Base-by-base conservation (phyloP, 495 filamentous ascomycete genomes). In the Aspergillus biplanus region DNA sequence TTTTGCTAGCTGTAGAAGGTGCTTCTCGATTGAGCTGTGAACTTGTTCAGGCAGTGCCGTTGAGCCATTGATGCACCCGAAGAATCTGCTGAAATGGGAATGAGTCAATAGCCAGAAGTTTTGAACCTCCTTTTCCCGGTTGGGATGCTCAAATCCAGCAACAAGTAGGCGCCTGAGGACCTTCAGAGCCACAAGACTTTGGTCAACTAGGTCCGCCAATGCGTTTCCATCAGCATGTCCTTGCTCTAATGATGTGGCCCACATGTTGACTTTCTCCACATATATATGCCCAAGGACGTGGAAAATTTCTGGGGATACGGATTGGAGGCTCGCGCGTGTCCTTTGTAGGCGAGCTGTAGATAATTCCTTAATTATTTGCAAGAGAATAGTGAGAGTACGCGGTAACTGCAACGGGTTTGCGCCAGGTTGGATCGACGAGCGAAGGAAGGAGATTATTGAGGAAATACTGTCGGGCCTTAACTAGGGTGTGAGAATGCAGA, bases 281-380 rank as follows among this genome's bases (percentile, higher is more conserved):
- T 98, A 99, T 56, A 97, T 87, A 37, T 82, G 80, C 7, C 85
- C 89, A 11, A 98, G 76, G 1, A 92, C 75, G 66, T 90, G 85
- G 33, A 97, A 85, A 8, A 97, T 83, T 70, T 95, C 90, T 0
- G 93, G 92, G 8, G 92, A 84, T 16, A 90, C 82, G 6, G 85
- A 83, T 65, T 94, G 89, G 11, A 99, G 80, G 32, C 84, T 88
- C 1, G 85, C 80, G 65, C 91, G 86, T 1, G 88, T 90, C 58
- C 83, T 83, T 57, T 83, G 83, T 49, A 97, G 70, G 27, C 92
- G 85, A 2, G 89, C 92, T 4, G 90, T 93, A 0, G 90, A 85
- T 7, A 97, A 78, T 73, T 97, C 95, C 76, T 97, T 98, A 65
- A 97, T 86, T 50, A 96, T 87, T 47, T 92, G 88, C 1, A 97